A percentile compares a stretch with the other conserved stretches of the same genome.
Evolutionary conservation across 345 rosid genomes (phyloP).

Genomic region (Ailanthus altissimus): DNA sequence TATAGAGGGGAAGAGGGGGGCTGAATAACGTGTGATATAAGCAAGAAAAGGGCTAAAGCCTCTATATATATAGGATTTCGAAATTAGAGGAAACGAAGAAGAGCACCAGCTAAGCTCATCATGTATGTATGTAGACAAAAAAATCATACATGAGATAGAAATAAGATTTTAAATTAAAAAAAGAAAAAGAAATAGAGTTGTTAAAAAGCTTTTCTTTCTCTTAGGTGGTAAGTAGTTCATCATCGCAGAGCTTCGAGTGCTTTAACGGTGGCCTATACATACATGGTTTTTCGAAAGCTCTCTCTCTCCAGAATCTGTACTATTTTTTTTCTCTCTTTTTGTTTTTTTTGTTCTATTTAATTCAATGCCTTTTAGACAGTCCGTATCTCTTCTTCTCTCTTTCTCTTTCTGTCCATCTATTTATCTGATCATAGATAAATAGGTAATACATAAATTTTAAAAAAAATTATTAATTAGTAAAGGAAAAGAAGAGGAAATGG

Average conservation of each 20-base stretch:
- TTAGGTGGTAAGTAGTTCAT: constrained; percentile 27
- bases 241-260: constrained; percentile 13
- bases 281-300: constrained; percentile 21
- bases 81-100: constrained; percentile 17
- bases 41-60: constrained; percentile 11
- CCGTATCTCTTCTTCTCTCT: constrained; percentile 24
- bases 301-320: constrained; percentile 31
- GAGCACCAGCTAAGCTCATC: not conserved
- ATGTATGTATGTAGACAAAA: too few species aligned
- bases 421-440: constrained; percentile 7
- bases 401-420: not conserved
- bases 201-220: not conserved
- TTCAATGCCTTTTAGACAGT: constrained; percentile 29
- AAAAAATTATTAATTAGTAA: not conserved
- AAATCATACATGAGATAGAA: too few species aligned
- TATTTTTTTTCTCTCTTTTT: constrained; percentile 2
- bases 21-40: constrained; percentile 28
- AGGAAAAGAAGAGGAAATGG: constrained; percentile 45
- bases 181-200: too few species aligned
- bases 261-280: constrained; percentile 34
- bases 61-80: constrained; percentile 10
- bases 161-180: too few species aligned
- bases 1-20: constrained; percentile 7
- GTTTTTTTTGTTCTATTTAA: constrained; percentile 11
- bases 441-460: not conserved